phyloP scores from a whole-genome alignment of 352 stramenopile genomes.

The Phytophthora sp. region DNA sequence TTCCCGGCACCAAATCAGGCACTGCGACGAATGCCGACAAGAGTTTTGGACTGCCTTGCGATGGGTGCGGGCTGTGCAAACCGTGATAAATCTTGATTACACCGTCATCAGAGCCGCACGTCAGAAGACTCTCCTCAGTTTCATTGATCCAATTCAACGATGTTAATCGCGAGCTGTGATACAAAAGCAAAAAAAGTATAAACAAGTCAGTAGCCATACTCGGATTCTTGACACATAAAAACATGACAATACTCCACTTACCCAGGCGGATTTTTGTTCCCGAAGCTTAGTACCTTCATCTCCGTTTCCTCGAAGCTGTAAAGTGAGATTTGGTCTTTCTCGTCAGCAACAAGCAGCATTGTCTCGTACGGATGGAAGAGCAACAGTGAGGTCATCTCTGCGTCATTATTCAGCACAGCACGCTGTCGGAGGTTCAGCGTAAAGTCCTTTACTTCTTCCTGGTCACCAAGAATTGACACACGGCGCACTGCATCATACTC shows the following conservation, averaged over 20 bases:
- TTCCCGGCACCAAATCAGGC: constrained; percentile 91
- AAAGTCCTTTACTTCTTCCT: constrained; percentile 78
- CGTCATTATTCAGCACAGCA: constrained; percentile 92
- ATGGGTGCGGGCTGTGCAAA: constrained; percentile 61
- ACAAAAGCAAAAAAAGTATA: constrained; percentile 2
- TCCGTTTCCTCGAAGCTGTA: constrained; percentile 95
- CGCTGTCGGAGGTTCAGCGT: constrained; percentile 91
- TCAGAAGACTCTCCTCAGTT: constrained; percentile 91
- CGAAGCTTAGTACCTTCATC: constrained; percentile 81
- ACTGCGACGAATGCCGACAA: constrained; percentile 93
- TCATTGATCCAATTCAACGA: constrained; percentile 98
- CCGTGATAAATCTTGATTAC: constrained; percentile 96
- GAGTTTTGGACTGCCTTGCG: constrained; percentile 68
- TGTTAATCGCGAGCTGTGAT: constrained; percentile 88
- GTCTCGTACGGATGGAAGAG: constrained; percentile 97
- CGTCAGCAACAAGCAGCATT: constrained; percentile 95
- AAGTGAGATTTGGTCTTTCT: constrained; percentile 93
- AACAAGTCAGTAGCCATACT: constrained; percentile 13
- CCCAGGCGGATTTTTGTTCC: constrained; percentile 85
- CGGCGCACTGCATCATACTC: constrained; percentile 41
- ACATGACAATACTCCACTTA: constrained; percentile 41
- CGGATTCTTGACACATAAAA: constrained; percentile 2
- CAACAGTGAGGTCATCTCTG: constrained; percentile 95
- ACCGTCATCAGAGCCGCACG: constrained; percentile 96
- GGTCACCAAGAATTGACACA: constrained; percentile 38